These are phyloP conservation scores for Nephelium lappaceum DNA, from an alignment of 345 rosid genomes.

Conservation along the genomic window DNA sequence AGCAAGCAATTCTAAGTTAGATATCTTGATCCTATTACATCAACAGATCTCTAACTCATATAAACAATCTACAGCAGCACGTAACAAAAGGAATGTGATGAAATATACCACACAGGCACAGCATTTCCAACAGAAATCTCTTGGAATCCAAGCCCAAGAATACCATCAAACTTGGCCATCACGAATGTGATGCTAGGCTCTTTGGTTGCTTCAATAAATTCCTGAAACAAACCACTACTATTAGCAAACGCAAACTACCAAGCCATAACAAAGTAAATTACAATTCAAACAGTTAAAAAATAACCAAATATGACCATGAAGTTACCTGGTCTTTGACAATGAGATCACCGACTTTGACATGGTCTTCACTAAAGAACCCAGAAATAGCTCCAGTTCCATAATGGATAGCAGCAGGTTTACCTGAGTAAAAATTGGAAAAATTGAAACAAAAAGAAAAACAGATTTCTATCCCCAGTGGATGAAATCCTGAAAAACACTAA, in stretches of 20 bases:
- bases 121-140: slow-evolving; percentile 68
- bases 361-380: slow-evolving; percentile 85
- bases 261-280: neutral
- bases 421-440: slow-evolving; percentile 27
- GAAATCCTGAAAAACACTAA: neutral
- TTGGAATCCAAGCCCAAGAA: slow-evolving; percentile 80
- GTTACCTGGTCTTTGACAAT: slow-evolving; percentile 74
- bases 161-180: slow-evolving; percentile 85
- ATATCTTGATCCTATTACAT: neutral
- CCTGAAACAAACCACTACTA: slow-evolving; percentile 40
- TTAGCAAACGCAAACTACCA: slow-evolving; percentile 8
- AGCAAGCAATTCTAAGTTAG: slow-evolving; percentile 15
- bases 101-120: slow-evolving; percentile 62
- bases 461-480: neutral
- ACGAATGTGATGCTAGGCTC: slow-evolving; percentile 84
- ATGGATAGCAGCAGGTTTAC: slow-evolving; percentile 65
- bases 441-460: neutral
- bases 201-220: slow-evolving; percentile 86
- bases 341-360: slow-evolving; percentile 77
- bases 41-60: neutral
- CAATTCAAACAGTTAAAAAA: neutral
- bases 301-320: slow-evolving; percentile 1
- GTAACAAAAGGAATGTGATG: neutral
- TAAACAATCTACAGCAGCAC: slow-evolving; percentile 5
- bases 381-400: slow-evolving; percentile 91